Base-by-base conservation (phyloP, 345 rosid species). In the Mercurialis annua region DNA sequence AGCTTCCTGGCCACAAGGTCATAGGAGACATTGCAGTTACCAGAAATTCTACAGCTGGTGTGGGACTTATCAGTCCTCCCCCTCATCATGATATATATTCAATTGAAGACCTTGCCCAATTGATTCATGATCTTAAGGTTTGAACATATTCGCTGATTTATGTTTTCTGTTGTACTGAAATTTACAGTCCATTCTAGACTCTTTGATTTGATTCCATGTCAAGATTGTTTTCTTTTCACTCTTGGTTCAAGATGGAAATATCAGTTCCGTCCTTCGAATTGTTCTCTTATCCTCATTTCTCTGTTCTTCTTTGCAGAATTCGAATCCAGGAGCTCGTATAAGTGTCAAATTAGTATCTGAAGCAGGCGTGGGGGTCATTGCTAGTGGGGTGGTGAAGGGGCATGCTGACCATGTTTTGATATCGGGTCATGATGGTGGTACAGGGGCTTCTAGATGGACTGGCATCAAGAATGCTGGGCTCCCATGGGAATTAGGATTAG, bases 311-410 rank as follows among this genome's bases (percentile, higher is more conserved):
- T 71, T 70, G 55, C 78, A 95, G 99, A 95, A 95, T 78, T 80
- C 99, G 68, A 95, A 95, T 73, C 98, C 99, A 47, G 82, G 78
- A 1, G 97, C 99, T 34, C 87, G 98, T 47, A 83, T 95, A 61
- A 95, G 99, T 70, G 99, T 95, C 59, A 95, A 95, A 73, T 77
- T 95, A 31, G 99, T 95, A 5, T 95, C 98, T 9, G 99, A 95
- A 82, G 97, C 99, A 66, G 99, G 99, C 43, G 99, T 95, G n/a
- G 99, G 99, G 54, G 99, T 95, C 38, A 92, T 95, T 62, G 99
- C 99, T 29, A 95, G 98, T 48, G 99, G 99, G 21, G 99, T 95
- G 73, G 99, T 95, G 74, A 95, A 95, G 80, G 99, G 99, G 31
- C 99, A 92, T 26, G 99, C 99, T 40, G 99, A 95, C 74, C 99